Percentiles rank a stretch among this genome's conserved stretches.
phyloP scores from a whole-genome alignment of 2,329 filamentous ascomycete genomes.

The Monilinia aucupariae region DNA sequence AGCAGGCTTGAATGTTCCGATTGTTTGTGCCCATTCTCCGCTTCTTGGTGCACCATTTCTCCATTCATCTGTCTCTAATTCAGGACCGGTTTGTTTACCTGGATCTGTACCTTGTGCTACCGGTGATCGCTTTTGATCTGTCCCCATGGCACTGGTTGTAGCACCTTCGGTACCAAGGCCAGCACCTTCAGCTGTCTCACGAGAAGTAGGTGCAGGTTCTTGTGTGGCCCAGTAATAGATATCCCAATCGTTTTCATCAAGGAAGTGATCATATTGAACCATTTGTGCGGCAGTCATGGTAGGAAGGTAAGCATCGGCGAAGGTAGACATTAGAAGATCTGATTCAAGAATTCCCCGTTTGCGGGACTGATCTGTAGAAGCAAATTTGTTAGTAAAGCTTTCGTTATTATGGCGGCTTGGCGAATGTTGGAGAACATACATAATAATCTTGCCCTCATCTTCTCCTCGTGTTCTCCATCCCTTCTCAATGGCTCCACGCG shows the following conservation, averaged over 20 bases:
- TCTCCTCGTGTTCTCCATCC: slow-evolving; percentile 74
- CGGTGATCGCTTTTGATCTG: slow-evolving; percentile 11
- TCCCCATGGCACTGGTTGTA: slow-evolving; percentile 12
- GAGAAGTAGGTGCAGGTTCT: slow-evolving; percentile 56
- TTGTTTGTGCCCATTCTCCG: slow-evolving; percentile 95
- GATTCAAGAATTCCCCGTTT: slow-evolving; percentile 95
- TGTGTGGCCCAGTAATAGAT: slow-evolving; percentile 99
- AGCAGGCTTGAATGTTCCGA: slow-evolving; percentile 88
- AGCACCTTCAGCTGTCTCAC: slow-evolving; percentile 50
- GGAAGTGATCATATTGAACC: slow-evolving; percentile 79
- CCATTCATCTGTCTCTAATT: slow-evolving; percentile 29
- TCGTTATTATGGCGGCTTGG: neutral
- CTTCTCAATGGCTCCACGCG: slow-evolving; percentile 84
- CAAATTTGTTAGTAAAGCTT: slow-evolving; percentile 13
- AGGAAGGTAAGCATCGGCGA: slow-evolving; percentile 73
- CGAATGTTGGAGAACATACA: slow-evolving; percentile 38
- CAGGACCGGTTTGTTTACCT: slow-evolving; percentile 25
- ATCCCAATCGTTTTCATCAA: slow-evolving; percentile 99
- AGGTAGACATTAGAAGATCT: slow-evolving; percentile 92
- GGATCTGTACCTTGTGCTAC: slow-evolving; percentile 28
- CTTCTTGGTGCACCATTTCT: slow-evolving; percentile 38
- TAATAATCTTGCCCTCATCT: slow-evolving; percentile 81
- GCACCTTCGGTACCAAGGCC: slow-evolving; percentile 35
- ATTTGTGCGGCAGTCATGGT: slow-evolving; percentile 70
- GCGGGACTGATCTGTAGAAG: slow-evolving; percentile 77